phyloP scores from a whole-genome alignment of 2,329 filamentous ascomycete species.

The Tolypocladium inflatum region DNA sequence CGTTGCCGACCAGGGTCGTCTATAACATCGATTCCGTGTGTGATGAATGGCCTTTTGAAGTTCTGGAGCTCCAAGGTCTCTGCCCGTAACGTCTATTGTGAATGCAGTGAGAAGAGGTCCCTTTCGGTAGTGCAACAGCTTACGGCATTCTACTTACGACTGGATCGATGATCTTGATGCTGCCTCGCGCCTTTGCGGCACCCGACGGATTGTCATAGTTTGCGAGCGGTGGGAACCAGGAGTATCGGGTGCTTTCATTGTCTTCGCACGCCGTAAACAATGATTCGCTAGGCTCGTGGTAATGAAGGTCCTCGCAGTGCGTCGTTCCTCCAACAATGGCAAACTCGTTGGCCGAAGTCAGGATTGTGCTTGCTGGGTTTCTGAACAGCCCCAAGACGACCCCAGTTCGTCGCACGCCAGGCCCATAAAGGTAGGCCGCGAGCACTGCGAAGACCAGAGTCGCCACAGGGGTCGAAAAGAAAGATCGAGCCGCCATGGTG shows the following conservation, averaged over 20 bases:
- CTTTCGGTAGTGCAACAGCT: constrained; percentile 27
- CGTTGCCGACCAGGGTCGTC: constrained; percentile 28
- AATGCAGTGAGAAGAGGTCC: not conserved
- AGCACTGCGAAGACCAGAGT: constrained; percentile 4
- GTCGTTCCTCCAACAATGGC: constrained; percentile 38
- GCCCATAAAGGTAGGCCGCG: constrained; percentile 4
- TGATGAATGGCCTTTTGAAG: constrained; percentile 43
- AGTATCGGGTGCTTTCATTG: constrained; percentile 25
- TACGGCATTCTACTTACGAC: constrained; percentile 25
- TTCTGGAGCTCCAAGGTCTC: constrained; percentile 36
- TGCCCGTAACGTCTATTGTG: constrained; percentile 15
- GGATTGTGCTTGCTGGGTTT: constrained; percentile 8
- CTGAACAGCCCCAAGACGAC: constrained; percentile 18
- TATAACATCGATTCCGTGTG: constrained; percentile 53
- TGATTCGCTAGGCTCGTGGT: constrained; percentile 34
- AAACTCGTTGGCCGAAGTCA: constrained; percentile 18
- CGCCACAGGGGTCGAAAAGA: not conserved
- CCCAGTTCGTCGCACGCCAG: not conserved
- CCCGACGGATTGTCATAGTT: constrained; percentile 30
- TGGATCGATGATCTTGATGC: constrained; percentile 44
- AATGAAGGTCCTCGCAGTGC: constrained; percentile 52
- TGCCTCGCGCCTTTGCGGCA: constrained; percentile 26
- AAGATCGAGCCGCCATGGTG: constrained; percentile 3
- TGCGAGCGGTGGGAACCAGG: constrained; percentile 42
- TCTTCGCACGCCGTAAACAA: constrained; percentile 51